phyloP scores from a whole-genome alignment of 2,329 filamentous ascomycete species.

The Xylariaceae sp. region DNA sequence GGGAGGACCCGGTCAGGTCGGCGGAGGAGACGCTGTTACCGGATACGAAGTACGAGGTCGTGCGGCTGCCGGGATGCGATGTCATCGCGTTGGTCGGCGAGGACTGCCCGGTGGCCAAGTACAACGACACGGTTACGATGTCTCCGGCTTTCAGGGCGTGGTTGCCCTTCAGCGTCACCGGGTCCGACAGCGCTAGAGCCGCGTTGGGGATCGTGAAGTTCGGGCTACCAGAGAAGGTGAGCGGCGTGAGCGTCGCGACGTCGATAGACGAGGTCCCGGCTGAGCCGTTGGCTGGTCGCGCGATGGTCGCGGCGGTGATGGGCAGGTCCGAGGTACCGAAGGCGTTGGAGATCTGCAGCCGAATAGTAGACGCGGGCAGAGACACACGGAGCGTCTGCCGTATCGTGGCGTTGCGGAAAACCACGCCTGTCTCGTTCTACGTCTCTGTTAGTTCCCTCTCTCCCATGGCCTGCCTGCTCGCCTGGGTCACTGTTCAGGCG shows the following conservation, averaged over 20 bases:
- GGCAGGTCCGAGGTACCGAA: slow-evolving; percentile 55
- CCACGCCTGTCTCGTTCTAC: slow-evolving; percentile 46
- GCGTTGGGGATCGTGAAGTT: slow-evolving; percentile 49
- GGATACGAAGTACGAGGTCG: slow-evolving; percentile 48
- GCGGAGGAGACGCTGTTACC: slow-evolving; percentile 37
- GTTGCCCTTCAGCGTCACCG: slow-evolving; percentile 33
- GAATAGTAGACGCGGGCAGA: slow-evolving; percentile 47
- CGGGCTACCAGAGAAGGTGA: slow-evolving; percentile 52
- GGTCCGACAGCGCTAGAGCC: slow-evolving; percentile 55
- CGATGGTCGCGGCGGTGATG: slow-evolving; percentile 53
- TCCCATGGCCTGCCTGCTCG: no score
- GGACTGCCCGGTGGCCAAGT: slow-evolving; percentile 50
- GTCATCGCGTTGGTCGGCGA: slow-evolving; percentile 47
- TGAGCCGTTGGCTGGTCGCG: slow-evolving; percentile 45
- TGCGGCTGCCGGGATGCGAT: slow-evolving; percentile 57
- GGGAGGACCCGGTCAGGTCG: not conserved
- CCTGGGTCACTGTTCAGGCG: no score
- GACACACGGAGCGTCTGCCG: slow-evolving; percentile 58
- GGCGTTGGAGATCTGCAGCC: slow-evolving; percentile 57
- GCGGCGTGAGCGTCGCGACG: slow-evolving; percentile 38
- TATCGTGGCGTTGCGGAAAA: slow-evolving; percentile 56
- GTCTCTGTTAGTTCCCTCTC: no score
- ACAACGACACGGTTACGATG: slow-evolving; percentile 53
- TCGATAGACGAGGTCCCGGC: slow-evolving; percentile 47
- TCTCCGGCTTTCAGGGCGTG: slow-evolving; percentile 38